Evolutionary conservation across 1,284 basidiomycete species (phyloP).

Genomic region (Heterobasidion annosum): DNA sequence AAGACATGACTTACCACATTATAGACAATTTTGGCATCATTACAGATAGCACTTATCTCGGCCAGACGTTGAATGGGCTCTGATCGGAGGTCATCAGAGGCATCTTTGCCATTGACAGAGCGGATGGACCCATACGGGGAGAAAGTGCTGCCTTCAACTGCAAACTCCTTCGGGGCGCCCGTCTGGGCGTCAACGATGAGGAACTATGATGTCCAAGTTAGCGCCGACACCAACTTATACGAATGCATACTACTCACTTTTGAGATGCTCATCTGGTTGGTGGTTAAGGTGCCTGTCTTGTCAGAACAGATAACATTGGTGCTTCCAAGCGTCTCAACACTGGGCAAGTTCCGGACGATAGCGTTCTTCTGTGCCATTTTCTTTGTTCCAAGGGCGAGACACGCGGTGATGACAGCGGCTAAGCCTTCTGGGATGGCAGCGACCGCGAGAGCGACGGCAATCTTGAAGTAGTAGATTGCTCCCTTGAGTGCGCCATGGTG

Average conservation of each 20-base stretch:
- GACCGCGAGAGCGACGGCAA: constrained; percentile 92
- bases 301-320: constrained; percentile 97
- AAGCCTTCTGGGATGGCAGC: constrained; percentile 95
- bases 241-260: constrained; percentile 39
- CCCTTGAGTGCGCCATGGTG: constrained; percentile 87
- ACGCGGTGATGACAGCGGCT: constrained; percentile 95
- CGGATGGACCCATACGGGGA: constrained; percentile 72
- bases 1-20: constrained; percentile 43
- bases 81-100: constrained; percentile 48
- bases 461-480: constrained; percentile 96
- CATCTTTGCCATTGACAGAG: constrained; percentile 54
- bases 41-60: constrained; percentile 88
- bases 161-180: constrained; percentile 56
- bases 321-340: constrained; percentile 92
- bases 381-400: constrained; percentile 89
- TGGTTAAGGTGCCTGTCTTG: constrained; percentile 94
- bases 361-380: constrained; percentile 98
- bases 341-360: constrained; percentile 92
- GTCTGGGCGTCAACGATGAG: constrained; percentile 54
- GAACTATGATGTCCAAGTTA: constrained; percentile 42
- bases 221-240: not conserved
- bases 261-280: constrained; percentile 93
- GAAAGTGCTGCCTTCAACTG: constrained; percentile 86
- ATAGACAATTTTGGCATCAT: constrained; percentile 88
- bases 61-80: constrained; percentile 76